Conservation (phyloP, 306 rosid species). For the Vachellia collinsii region DNA sequence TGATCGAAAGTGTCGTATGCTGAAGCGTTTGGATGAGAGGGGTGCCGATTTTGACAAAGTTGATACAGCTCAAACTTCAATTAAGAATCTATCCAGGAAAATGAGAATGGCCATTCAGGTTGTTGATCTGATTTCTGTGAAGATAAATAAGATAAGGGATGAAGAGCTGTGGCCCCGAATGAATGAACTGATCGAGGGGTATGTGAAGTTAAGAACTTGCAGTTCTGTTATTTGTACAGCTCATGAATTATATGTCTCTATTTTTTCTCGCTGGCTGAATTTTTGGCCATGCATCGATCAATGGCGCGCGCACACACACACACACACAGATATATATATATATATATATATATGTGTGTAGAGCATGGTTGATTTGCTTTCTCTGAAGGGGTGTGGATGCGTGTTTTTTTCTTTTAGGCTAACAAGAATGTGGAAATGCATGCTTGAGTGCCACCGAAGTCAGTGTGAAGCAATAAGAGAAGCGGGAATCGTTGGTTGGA, state of each 20-base stretch:
- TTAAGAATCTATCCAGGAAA: no score
- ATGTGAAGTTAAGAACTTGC: conserved; percentile 1
- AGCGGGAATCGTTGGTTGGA: conserved; percentile 72
- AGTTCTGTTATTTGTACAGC: background rate
- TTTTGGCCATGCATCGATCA: no score
- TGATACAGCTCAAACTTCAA: no score
- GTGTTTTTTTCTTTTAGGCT: conserved; percentile 54
- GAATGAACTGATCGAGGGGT: conserved; percentile 74
- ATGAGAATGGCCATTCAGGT: conserved; percentile 91
- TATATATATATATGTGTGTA: no score
- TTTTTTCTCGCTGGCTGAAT: background rate
- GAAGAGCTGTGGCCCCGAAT: conserved; percentile 94
- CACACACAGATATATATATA: no score
- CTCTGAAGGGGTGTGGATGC: background rate
- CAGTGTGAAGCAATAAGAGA: conserved; percentile 84
- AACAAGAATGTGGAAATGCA: conserved; percentile 86
- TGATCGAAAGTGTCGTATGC: no score
- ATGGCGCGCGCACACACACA: no score
- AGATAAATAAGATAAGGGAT: conserved; percentile 84
- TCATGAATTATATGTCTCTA: background rate
- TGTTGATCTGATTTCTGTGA: conserved; percentile 79
- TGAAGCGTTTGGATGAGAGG: no score
- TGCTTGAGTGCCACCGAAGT: conserved; percentile 88
- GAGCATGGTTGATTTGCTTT: background rate
- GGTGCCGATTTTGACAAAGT: no score